Conservation (phyloP, 2,329 filamentous ascomycete species). For the Sordariomycetes sp. region DNA sequence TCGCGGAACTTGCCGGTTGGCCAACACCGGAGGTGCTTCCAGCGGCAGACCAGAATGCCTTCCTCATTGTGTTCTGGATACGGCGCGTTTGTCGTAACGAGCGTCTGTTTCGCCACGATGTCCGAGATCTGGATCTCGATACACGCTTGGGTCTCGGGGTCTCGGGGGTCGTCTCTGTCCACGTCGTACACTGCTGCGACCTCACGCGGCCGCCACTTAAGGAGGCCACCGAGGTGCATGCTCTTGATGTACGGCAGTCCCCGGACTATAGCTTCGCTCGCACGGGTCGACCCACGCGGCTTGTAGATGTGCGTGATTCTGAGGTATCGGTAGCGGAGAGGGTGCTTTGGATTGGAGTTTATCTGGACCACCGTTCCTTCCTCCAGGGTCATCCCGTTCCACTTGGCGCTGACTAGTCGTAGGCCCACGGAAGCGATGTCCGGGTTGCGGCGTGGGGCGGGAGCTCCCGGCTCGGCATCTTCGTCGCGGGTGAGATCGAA, state of each 20-base stretch:
- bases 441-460: background rate
- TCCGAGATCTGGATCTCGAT: conserved; percentile 27
- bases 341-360: background rate
- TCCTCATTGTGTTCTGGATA: conserved; percentile 27
- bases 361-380: conserved; percentile 1
- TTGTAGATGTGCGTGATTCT: conserved; percentile 27
- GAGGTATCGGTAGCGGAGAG: conserved; percentile 6
- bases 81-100: conserved; percentile 44
- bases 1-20: conserved; percentile 7
- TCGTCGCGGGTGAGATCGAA: conserved; percentile 5
- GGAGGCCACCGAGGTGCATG: conserved; percentile 20
- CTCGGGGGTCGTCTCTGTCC: conserved; percentile 21
- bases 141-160: conserved; percentile 21
- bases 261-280: conserved; percentile 14
- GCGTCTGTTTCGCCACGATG: conserved; percentile 26
- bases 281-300: conserved; percentile 1
- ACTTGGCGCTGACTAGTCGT: background rate
- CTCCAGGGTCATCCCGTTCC: background rate
- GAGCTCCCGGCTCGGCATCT: background rate
- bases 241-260: conserved; percentile 27
- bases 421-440: background rate
- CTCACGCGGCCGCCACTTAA: conserved; percentile 30
- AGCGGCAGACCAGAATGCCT: conserved; percentile 39
- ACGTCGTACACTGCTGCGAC: conserved; percentile 30
- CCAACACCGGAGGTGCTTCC: conserved; percentile 27